phyloP scores from a whole-genome alignment of 2,329 filamentous ascomycete species.

The Elsinoe perseae region DNA sequence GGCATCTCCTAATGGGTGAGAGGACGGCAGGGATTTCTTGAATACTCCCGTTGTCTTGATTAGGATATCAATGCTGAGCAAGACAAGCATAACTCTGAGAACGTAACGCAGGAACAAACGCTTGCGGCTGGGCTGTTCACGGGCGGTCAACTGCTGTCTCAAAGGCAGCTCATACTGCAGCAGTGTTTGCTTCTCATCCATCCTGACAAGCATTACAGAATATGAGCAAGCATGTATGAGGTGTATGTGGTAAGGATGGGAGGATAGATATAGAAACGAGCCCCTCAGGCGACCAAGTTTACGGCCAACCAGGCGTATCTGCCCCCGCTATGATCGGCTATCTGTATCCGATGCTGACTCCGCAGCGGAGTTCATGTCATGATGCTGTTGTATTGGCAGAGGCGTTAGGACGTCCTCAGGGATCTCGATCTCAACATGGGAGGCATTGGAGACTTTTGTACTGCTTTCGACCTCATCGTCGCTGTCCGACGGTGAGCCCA shows the following conservation, averaged over 20 bases:
- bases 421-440: no score
- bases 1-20: neutral
- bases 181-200: slow-evolving; percentile 6
- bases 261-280: neutral
- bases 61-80: neutral
- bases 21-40: neutral
- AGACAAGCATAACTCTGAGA: neutral
- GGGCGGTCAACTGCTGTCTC: neutral
- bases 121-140: neutral
- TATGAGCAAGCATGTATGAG: no score
- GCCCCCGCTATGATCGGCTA: slow-evolving; percentile 4
- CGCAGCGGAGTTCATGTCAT: neutral
- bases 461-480: neutral
- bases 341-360: slow-evolving; percentile 1
- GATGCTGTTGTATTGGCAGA: neutral
- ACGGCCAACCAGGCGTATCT: slow-evolving; percentile 1
- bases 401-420: neutral
- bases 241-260: no score
- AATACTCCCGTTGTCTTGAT: neutral
- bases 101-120: neutral
- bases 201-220: neutral
- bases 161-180: neutral
- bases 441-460: neutral
- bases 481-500: neutral
- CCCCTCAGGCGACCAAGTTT: slow-evolving; percentile 2